Base-by-base conservation (phyloP, 257 asterid species). In the Linaria vulgaris region DNA sequence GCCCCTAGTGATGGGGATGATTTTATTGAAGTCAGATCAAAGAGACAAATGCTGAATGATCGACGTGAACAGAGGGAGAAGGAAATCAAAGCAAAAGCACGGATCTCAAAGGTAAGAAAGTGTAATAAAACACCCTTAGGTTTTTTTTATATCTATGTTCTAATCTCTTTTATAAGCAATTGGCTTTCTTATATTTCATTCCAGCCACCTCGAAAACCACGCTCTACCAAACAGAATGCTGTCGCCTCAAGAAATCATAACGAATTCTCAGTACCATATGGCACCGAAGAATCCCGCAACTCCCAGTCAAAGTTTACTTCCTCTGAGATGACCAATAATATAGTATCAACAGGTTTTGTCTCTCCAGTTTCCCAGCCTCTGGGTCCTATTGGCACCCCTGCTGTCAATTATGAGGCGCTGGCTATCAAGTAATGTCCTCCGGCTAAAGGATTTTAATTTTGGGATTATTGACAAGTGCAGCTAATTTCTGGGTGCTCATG, bases 1-100 rank as follows among this genome's bases (percentile, higher is more conserved):
- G 88, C 90, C 63, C 91, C 96, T 43, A 85, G 96, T 38, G 96
- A 89, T 67, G 97, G 87, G 67, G 98, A 92, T 83, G 98, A 89
- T 78, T 92, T 92, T 76, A 92, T 92, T 80, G 84, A 88, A 72
- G 98, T 88, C 69, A 83, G 99, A 69, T 94, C 96, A 49, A 94
- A 94, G 76, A 83, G 95, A 82, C 95, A 94, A 82, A 87, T 94
- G 97, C 79, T 87, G 78, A 87, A 85, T 72, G 96, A 94, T 76
- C 80, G 95, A 14, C 91, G 97, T 47, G 96, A 90, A 57, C 99
- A 87, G 70, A 90, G 91, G 80, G 95, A 87, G 71, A 87, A 85
- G 69, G 99, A 87, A 76, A 83, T 78, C 63, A 90, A 90, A 78
- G 90, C 90, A 43, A 85, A 85, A 70, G 83, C 88, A 69, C 81